These are phyloP conservation scores for Aspergillus eucalypticola DNA, from an alignment of 2,329 filamentous ascomycete species.

Conservation along the genomic window DNA sequence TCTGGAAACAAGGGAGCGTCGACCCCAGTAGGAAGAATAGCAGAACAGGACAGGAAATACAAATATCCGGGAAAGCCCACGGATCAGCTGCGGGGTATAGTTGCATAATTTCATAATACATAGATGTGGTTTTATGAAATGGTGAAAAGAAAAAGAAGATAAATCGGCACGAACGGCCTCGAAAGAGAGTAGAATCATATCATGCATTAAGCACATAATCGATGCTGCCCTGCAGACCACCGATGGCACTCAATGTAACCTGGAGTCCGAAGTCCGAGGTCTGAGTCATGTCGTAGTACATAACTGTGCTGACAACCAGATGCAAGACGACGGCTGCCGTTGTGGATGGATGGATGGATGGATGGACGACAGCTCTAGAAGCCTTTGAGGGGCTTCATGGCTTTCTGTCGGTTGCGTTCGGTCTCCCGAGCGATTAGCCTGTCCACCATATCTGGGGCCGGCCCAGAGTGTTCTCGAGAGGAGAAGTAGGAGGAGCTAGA, in stretches of 20 bases:
- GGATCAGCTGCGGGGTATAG: conserved; percentile 19
- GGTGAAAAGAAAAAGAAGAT: background rate
- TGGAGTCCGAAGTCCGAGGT: background rate
- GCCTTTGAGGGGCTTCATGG: conserved; percentile 29
- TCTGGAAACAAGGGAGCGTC: background rate
- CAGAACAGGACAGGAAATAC: conserved; percentile 10
- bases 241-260: background rate
- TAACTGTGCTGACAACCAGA: too few relatives aligned
- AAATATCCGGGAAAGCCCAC: conserved; percentile 1
- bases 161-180: background rate
- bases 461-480: conserved; percentile 26
- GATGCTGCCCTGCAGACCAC: background rate
- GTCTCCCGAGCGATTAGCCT: conserved; percentile 37
- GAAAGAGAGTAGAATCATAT: background rate
- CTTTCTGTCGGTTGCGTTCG: conserved; percentile 33
- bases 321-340: background rate
- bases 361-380: conserved; percentile 21
- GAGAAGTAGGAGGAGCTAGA: conserved; percentile 20
- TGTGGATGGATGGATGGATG: background rate
- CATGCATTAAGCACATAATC: background rate
- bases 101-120: conserved; percentile 10
- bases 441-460: conserved; percentile 36
- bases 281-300: background rate
- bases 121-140: background rate
- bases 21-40: background rate